phyloP scores from a whole-genome alignment of 192 early-diverging fungal species.

The Radiomyces spectabilis region DNA sequence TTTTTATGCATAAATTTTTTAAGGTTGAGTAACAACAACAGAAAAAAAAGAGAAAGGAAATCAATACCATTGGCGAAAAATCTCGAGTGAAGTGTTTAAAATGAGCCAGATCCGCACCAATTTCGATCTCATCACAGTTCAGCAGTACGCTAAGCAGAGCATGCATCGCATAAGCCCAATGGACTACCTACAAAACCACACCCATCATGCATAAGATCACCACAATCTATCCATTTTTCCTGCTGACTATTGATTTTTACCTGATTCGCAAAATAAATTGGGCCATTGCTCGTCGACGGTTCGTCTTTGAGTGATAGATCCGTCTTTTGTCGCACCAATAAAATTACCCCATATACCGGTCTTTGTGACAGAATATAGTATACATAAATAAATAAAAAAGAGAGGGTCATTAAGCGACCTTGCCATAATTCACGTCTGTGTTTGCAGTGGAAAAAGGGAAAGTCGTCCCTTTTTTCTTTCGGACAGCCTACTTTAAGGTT shows the following conservation, averaged over 20 bases:
- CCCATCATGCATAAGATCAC: too few species aligned
- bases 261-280: conserved; percentile 31
- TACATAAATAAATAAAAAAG: conserved; percentile 8
- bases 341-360: conserved; percentile 53
- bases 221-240: too few species aligned
- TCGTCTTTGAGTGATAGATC: conserved; percentile 1
- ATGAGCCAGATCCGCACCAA: conserved; percentile 43
- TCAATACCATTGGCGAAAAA: conserved; percentile 40
- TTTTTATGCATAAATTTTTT: too few species aligned
- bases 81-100: conserved; percentile 56
- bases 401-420: too few species aligned
- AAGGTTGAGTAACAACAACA: neutral
- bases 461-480: too few species aligned
- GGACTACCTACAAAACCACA: conserved; percentile 40
- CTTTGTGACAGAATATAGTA: too few species aligned
- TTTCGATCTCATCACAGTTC: conserved; percentile 48
- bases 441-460: too few species aligned
- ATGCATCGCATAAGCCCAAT: conserved; percentile 68
- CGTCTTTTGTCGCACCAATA: conserved; percentile 36
- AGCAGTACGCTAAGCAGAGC: conserved; percentile 58
- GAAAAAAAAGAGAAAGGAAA: neutral
- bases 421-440: too few species aligned
- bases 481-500: too few species aligned
- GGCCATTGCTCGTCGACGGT: neutral
- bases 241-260: too few species aligned